phyloP scores from a whole-genome alignment of 345 rosid genomes.

The Hibiscus mutabilis region DNA sequence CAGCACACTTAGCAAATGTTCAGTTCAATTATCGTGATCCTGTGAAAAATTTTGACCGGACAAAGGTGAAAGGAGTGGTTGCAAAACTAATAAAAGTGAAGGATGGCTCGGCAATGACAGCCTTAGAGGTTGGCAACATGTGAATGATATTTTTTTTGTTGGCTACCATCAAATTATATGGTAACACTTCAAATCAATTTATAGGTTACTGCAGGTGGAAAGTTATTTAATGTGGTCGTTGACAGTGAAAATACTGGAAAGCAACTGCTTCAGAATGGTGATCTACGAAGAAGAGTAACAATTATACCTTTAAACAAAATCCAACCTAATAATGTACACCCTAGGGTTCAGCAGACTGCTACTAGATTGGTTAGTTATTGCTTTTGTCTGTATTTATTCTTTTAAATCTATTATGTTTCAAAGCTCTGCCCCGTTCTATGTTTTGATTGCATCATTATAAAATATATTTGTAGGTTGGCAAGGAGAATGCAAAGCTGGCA shows the following conservation, averaged over 20 bases:
- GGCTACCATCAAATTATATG: constrained; percentile 1
- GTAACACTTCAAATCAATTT: constrained; percentile 19
- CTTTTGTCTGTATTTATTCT: constrained; percentile 11
- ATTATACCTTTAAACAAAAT: constrained; percentile 91
- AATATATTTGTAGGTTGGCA: constrained; percentile 58
- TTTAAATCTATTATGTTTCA: background rate
- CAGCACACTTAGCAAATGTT: constrained; percentile 71
- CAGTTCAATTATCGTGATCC: constrained; percentile 87
- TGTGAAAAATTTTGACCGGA: constrained; percentile 71
- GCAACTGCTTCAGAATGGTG: constrained; percentile 89
- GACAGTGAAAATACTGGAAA: constrained; percentile 92
- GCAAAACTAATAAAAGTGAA: constrained; percentile 87
- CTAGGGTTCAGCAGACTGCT: constrained; percentile 68
- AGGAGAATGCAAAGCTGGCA: constrained; percentile 85
- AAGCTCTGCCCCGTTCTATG: background rate
- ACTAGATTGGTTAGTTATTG: constrained; percentile 56
- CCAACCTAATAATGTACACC: constrained; percentile 44
- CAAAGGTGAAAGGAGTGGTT: constrained; percentile 94
- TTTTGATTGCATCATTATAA: constrained; percentile 5
- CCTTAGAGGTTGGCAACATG: constrained; percentile 65
- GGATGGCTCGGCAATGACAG: constrained; percentile 74
- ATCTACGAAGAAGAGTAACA: constrained; percentile 85
- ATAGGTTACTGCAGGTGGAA: constrained; percentile 93
- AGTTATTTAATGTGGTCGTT: constrained; percentile 80
- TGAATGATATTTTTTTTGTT: background rate